Conservation (phyloP, 352 stramenopile genomes). For the Thraustochytrium striatum region DNA sequence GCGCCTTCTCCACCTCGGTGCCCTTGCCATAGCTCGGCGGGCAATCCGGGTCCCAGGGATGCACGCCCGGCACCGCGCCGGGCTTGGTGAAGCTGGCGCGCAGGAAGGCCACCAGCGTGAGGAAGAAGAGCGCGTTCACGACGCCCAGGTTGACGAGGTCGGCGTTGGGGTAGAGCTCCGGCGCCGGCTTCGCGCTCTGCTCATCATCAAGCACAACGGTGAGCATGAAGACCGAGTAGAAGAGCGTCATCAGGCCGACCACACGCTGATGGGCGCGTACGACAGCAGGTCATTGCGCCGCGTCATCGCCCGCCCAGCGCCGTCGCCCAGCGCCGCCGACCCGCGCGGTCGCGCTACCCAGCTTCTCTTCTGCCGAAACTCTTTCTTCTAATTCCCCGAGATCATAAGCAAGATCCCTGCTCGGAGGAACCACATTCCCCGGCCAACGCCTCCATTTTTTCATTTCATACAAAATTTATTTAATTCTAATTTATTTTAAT, state of each 20-base stretch:
- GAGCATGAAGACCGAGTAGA: constrained; percentile 23
- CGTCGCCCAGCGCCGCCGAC: background rate
- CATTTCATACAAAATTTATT: too few species aligned
- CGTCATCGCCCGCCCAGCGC: background rate
- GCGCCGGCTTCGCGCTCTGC: background rate
- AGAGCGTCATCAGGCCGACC: constrained; percentile 2
- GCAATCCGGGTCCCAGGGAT: constrained; percentile 31
- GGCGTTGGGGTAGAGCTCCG: background rate
- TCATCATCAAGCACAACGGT: background rate
- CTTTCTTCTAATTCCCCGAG: too few species aligned
- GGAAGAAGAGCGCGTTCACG: constrained; percentile 12
- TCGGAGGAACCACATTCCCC: too few species aligned
- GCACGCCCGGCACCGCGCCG: background rate
- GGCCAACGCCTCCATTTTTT: too few species aligned
- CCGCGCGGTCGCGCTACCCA: too few species aligned
- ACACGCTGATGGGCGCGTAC: constrained; percentile 20
- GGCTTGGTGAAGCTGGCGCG: constrained; percentile 34
- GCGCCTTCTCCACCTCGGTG: background rate
- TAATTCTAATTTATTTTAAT: too few species aligned
- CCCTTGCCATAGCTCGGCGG: background rate
- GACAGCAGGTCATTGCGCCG: background rate
- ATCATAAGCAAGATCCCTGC: too few species aligned
- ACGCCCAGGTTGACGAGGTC: constrained; percentile 23
- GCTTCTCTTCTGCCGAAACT: too few species aligned
- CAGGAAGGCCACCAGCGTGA: constrained; percentile 15